A percentile compares a stretch with the other conserved stretches of the same genome.
phyloP scores from a whole-genome alignment of 2,329 filamentous ascomycete genomes.

The Biscogniauxia mediterranea region DNA sequence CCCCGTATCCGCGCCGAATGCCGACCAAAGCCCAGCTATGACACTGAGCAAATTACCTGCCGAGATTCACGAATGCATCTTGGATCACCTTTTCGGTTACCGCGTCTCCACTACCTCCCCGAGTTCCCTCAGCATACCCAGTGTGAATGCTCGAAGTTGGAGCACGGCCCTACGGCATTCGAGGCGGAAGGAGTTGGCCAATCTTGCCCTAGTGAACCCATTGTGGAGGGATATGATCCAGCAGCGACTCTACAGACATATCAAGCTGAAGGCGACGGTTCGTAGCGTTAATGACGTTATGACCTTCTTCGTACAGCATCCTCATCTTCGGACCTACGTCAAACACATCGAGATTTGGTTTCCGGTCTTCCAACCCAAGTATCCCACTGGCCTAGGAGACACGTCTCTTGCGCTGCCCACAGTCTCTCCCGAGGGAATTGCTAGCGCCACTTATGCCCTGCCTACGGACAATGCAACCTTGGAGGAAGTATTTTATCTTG shows the following conservation, averaged over 20 bases:
- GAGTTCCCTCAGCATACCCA: slow-evolving; percentile 53
- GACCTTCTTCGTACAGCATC: slow-evolving; percentile 57
- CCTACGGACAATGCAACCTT: slow-evolving; percentile 67
- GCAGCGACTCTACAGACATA: slow-evolving; percentile 69
- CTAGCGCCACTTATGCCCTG: slow-evolving; percentile 57
- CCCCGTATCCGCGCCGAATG: slow-evolving; percentile 23
- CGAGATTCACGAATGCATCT: slow-evolving; percentile 70
- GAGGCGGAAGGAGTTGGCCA: slow-evolving; percentile 63
- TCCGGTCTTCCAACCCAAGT: slow-evolving; percentile 65
- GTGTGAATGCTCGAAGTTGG: slow-evolving; percentile 55
- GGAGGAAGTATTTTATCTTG: slow-evolving; percentile 66
- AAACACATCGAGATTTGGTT: slow-evolving; percentile 78
- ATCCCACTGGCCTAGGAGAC: slow-evolving; percentile 42
- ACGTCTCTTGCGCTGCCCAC: slow-evolving; percentile 47
- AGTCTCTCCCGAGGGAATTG: slow-evolving; percentile 54
- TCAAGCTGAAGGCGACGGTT: slow-evolving; percentile 71
- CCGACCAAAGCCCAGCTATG: slow-evolving; percentile 30
- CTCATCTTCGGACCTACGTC: slow-evolving; percentile 62
- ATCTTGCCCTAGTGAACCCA: slow-evolving; percentile 60
- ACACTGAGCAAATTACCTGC: slow-evolving; percentile 57
- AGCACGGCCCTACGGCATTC: slow-evolving; percentile 65
- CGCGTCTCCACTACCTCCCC: slow-evolving; percentile 60
- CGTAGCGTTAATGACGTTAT: slow-evolving; percentile 60
- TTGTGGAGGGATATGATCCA: slow-evolving; percentile 69
- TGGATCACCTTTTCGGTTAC: slow-evolving; percentile 70